phyloP scores from a whole-genome alignment of 2,329 filamentous ascomycete genomes.

The Biscogniauxia marginata region DNA sequence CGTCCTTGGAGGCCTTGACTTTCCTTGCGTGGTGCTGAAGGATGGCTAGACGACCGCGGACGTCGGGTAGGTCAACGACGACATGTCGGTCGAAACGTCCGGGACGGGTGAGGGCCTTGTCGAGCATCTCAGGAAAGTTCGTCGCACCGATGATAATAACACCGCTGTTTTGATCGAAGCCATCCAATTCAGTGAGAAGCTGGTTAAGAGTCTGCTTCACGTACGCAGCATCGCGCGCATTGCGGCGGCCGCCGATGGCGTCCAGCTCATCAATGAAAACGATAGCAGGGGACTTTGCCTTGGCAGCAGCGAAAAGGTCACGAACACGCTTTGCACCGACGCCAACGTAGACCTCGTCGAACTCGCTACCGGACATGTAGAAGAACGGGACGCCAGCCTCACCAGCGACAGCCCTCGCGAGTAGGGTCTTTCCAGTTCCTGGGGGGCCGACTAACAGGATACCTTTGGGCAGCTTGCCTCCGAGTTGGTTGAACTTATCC shows the following conservation, averaged over 20 bases:
- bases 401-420: constrained; percentile 92
- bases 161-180: constrained; percentile 90
- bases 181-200: constrained; percentile 92
- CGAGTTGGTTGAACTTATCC: constrained; percentile 87
- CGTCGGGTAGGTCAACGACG: constrained; percentile 83
- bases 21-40: constrained; percentile 92
- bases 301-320: constrained; percentile 82
- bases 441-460: constrained; percentile 92
- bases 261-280: constrained; percentile 95
- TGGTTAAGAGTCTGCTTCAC: constrained; percentile 98
- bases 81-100: constrained; percentile 96
- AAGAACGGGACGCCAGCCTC: constrained; percentile 98
- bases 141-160: constrained; percentile 96
- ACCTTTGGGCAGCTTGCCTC: constrained; percentile 95
- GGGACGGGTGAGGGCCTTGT: constrained; percentile 90
- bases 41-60: constrained; percentile 88
- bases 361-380: constrained; percentile 99
- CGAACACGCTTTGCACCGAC: constrained; percentile 95
- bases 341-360: constrained; percentile 97
- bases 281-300: constrained; percentile 84
- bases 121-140: constrained; percentile 90
- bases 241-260: constrained; percentile 91
- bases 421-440: constrained; percentile 94
- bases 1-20: constrained; percentile 75
- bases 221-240: constrained; percentile 89